A percentile compares a stretch with the other conserved stretches of the same genome.
Evolutionary conservation across 2,329 filamentous ascomycete species (phyloP).

Genomic region (Alternaria triticimaculans): DNA sequence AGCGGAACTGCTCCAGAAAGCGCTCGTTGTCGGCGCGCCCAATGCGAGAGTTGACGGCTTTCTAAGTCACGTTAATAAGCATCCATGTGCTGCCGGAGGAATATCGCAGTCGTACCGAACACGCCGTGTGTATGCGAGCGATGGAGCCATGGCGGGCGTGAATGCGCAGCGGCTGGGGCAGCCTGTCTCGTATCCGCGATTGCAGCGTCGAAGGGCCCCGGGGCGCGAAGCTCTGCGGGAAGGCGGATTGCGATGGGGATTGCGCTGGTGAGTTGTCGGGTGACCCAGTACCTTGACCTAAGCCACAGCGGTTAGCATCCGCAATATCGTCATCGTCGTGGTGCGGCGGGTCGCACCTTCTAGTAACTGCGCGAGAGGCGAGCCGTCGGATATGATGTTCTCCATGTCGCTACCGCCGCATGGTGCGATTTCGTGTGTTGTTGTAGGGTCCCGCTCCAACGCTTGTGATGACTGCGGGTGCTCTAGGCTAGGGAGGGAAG

Average conservation of each 20-base stretch:
- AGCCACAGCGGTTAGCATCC: slow-evolving; percentile 27
- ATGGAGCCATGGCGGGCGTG: slow-evolving; percentile 47
- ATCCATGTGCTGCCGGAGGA: background rate
- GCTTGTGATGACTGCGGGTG: slow-evolving; percentile 11
- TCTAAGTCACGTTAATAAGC: slow-evolving; percentile 54
- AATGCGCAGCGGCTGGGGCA: slow-evolving; percentile 56
- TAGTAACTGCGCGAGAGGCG: slow-evolving; percentile 86
- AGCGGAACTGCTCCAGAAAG: slow-evolving; percentile 92
- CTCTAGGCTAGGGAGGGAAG: slow-evolving; percentile 11
- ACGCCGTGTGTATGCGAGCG: slow-evolving; percentile 47
- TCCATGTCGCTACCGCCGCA: slow-evolving; percentile 68
- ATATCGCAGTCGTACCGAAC: slow-evolving; percentile 37
- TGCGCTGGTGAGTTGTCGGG: slow-evolving; percentile 28
- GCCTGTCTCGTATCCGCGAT: slow-evolving; percentile 56
- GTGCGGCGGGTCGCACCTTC: slow-evolving; percentile 62
- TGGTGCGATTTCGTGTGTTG: slow-evolving; percentile 28
- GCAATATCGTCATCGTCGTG: slow-evolving; percentile 2
- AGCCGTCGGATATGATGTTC: slow-evolving; percentile 83
- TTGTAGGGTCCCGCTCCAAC: slow-evolving; percentile 21
- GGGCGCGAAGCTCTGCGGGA: slow-evolving; percentile 56
- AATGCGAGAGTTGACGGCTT: slow-evolving; percentile 73
- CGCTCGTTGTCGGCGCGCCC: slow-evolving; percentile 79
- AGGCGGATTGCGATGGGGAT: slow-evolving; percentile 18
- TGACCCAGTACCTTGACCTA: slow-evolving; percentile 45
- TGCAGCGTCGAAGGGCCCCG: slow-evolving; percentile 58